Base-by-base conservation (phyloP, 495 filamentous ascomycete genomes). In the Aspergillus indologenus region DNA sequence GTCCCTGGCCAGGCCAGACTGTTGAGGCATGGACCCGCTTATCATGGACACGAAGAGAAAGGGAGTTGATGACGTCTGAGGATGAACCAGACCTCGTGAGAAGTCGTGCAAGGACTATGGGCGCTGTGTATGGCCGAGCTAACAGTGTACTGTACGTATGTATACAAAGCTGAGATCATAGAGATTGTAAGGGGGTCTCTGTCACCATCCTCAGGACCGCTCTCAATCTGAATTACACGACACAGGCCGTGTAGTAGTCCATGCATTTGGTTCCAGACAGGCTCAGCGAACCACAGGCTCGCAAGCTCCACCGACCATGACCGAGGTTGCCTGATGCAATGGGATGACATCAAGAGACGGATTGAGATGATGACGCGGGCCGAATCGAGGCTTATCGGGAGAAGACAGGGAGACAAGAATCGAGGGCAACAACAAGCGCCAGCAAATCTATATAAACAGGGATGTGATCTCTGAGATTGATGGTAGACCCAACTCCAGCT, bases 271-370 rank as follows among this genome's bases (percentile, higher is more conserved):
- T 11, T 50, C 47, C n/a, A 26, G 22, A 50, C 47, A 50, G 26
- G 22, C 47, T 50, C 47, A n/a, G 15, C 34, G 34, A 40, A 40
- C 47, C 3, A 17, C 5, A 50, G 12, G 9, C 12, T 26, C 7
- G 23, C 48, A 24, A 29, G 48, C 48, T 51, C 48, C 48, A 51
- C 48, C 24, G 48, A 8, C 7, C 22, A 31, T 26, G 47, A 50
- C 47, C 21, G 26, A 23, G 47, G 47, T 50, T 50, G 47, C 47
- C 47, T 50, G 47, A 50, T 50, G n/a, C 22, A 6, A n/a, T 29
- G 23, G 24, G 14, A 51, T 51, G 48, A 51, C 48, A 51, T 51
- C 48, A 51, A 31, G 47, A 29, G 15, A 8, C 12, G 21, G 26
- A 24, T 50, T 4, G 26, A 29, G 9, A 29, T 29, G 26, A 29